Conservation (phyloP, 495 filamentous ascomycete species). For the Xylaria grammica region DNA sequence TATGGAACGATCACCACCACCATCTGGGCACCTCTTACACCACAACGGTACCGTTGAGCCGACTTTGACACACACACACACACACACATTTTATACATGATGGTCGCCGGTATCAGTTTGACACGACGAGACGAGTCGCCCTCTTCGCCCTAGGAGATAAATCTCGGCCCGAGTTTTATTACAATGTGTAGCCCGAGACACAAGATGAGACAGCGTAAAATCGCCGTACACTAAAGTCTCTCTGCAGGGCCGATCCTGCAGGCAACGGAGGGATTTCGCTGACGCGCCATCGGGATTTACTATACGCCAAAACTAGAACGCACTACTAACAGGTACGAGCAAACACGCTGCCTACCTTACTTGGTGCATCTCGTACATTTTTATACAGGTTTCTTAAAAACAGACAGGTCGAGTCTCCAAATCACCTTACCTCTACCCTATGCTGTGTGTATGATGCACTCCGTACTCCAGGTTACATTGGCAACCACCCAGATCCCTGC, state of each 20-base stretch:
- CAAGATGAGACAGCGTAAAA: not conserved
- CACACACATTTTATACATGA: not conserved
- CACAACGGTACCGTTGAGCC: too few relatives aligned
- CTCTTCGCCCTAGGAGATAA: not conserved
- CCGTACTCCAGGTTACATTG: slow-evolving; percentile 10
- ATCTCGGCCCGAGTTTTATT: slow-evolving; percentile 1
- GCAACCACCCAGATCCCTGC: slow-evolving; percentile 3
- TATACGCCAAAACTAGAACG: not conserved
- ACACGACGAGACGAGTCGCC: not conserved
- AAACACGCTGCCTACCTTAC: too few relatives aligned
- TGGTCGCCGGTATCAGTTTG: not conserved
- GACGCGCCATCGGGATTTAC: not conserved
- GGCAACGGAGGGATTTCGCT: slow-evolving; percentile 4
- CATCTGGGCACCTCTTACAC: not conserved
- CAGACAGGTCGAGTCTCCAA: not conserved
- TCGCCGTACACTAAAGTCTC: not conserved
- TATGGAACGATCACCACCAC: not conserved
- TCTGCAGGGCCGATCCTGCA: slow-evolving; percentile 10
- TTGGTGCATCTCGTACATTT: too few relatives aligned
- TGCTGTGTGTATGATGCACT: not conserved
- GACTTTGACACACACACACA: not conserved
- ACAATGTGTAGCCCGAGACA: not conserved
- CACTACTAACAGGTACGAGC: not conserved
- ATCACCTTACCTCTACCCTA: not conserved
- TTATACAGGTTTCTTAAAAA: not conserved